These are phyloP conservation scores for Penicillium sclerotiorum DNA, from an alignment of 2,329 filamentous ascomycete genomes.

Conservation along the genomic window DNA sequence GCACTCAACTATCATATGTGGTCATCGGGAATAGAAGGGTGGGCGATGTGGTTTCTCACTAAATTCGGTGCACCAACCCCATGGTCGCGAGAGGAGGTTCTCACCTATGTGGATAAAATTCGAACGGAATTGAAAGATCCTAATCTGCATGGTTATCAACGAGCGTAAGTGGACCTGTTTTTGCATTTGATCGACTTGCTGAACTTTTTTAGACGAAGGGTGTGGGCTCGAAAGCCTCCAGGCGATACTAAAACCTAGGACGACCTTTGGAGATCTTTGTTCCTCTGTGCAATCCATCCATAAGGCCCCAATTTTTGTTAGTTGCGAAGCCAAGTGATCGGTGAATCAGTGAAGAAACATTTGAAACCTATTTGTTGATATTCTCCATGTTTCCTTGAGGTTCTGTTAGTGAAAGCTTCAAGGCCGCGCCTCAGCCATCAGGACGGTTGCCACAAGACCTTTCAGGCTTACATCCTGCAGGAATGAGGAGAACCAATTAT, in stretches of 20 bases:
- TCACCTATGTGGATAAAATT: conserved; percentile 3
- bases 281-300: background rate
- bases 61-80: conserved; percentile 10
- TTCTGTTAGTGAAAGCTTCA: no score
- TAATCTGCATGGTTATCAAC: conserved; percentile 1
- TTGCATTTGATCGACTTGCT: background rate
- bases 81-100: conserved; percentile 5
- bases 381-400: no score
- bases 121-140: background rate
- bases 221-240: conserved; percentile 6
- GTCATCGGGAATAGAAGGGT: conserved; percentile 24
- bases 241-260: background rate
- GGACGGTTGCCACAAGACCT: no score
- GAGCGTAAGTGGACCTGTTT: background rate
- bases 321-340: no score
- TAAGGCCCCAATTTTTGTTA: background rate
- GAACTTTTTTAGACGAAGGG: conserved; percentile 1
- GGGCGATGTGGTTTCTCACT: conserved; percentile 23
- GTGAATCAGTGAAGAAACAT: no score
- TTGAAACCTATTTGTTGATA: no score
- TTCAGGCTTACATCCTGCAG: no score
- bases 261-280: no score
- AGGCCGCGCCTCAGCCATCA: no score
- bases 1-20: conserved; percentile 22
- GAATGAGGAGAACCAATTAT: no score